phyloP scores from a whole-genome alignment of 345 rosid species.

The Sonneratia alba region DNA sequence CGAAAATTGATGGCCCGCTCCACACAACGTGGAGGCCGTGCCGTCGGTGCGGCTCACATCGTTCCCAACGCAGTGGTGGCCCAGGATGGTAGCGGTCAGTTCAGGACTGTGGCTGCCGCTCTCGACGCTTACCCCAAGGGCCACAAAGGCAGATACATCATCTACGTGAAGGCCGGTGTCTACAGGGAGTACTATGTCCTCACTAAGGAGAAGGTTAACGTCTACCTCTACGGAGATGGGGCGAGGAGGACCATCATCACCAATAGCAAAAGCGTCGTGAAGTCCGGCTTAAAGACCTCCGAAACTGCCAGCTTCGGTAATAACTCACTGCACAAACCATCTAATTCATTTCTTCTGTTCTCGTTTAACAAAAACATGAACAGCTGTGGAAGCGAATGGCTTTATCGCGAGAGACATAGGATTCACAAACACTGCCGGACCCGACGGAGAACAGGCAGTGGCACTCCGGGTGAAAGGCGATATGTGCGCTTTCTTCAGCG shows the following conservation, averaged over 20 bases:
- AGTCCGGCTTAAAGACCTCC: constrained; percentile 12
- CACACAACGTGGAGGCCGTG: too few species aligned
- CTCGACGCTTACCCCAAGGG: constrained; percentile 33
- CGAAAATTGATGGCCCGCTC: constrained; percentile 37
- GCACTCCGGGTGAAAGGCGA: constrained; percentile 54
- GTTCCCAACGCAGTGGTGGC: constrained; percentile 56
- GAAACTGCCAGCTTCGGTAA: constrained; percentile 32
- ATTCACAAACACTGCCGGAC: constrained; percentile 69
- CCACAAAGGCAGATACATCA: constrained; percentile 20
- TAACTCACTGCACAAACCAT: too few species aligned
- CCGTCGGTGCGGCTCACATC: too few species aligned
- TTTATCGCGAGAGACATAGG: constrained; percentile 57
- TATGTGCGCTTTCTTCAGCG: constrained; percentile 39
- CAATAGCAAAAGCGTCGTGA: constrained; percentile 19
- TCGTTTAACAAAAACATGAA: not conserved
- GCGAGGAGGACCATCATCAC: constrained; percentile 34
- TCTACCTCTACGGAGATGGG: constrained; percentile 51
- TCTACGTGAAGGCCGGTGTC: constrained; percentile 47
- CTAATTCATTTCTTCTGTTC: too few species aligned
- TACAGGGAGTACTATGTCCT: constrained; percentile 30
- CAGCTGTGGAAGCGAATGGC: constrained; percentile 48
- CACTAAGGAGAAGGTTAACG: constrained; percentile 16
- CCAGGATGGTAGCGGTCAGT: constrained; percentile 67
- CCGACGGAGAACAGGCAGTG: constrained; percentile 56
- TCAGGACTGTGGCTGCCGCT: constrained; percentile 46